Conservation (phyloP, 2,329 filamentous ascomycete genomes). For the Calonectria hongkongensis region DNA sequence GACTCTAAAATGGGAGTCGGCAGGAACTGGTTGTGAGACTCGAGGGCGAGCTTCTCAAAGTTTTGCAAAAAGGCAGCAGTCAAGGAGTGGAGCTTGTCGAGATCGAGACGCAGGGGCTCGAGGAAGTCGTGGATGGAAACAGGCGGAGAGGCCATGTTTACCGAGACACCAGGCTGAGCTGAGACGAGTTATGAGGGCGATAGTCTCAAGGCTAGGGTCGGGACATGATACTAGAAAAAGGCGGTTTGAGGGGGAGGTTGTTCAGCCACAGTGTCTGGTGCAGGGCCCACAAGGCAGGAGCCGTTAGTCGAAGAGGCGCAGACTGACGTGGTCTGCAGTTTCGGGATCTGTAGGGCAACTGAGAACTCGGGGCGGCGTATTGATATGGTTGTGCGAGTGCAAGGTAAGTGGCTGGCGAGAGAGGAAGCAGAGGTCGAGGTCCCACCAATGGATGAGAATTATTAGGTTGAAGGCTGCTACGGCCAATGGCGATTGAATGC, state of each 20-base stretch:
- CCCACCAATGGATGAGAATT: slow-evolving; percentile 27
- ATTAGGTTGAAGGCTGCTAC: slow-evolving; percentile 9
- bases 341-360: background rate
- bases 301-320: slow-evolving; percentile 2
- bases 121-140: slow-evolving; percentile 67
- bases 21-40: slow-evolving; percentile 74
- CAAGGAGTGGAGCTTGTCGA: slow-evolving; percentile 66
- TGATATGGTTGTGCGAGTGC: slow-evolving; percentile 12
- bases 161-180: background rate
- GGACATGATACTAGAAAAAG: slow-evolving; percentile 23
- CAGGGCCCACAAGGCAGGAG: slow-evolving; percentile 24
- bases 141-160: slow-evolving; percentile 41
- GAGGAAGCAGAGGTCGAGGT: slow-evolving; percentile 11
- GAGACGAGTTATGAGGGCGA: background rate
- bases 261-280: slow-evolving; percentile 10
- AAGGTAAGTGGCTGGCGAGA: slow-evolving; percentile 10
- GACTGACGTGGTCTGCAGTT: slow-evolving; percentile 9
- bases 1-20: slow-evolving; percentile 77
- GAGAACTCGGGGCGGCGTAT: slow-evolving; percentile 25
- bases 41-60: slow-evolving; percentile 70
- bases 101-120: slow-evolving; percentile 69
- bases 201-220: slow-evolving; percentile 5
- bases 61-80: slow-evolving; percentile 67
- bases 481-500: slow-evolving; percentile 25
- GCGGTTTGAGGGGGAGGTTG: slow-evolving; percentile 1